Conservation (phyloP, 257 asterid species). For the Scutellaria baicalensis region DNA sequence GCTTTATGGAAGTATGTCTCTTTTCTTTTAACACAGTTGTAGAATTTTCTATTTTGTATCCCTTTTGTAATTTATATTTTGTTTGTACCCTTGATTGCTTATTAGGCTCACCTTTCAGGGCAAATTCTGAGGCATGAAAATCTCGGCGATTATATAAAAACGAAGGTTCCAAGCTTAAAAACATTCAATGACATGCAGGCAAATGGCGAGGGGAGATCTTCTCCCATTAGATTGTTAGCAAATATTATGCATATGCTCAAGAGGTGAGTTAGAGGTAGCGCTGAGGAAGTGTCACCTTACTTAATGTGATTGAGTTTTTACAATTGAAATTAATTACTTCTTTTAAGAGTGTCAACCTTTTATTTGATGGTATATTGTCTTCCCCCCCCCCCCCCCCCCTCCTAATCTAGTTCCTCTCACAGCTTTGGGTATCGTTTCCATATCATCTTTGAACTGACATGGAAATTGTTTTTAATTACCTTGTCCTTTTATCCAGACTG, state of each 20-base stretch:
- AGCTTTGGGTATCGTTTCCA: not conserved
- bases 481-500: no score
- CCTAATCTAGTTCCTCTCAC: not conserved
- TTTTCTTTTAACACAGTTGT: conserved; percentile 8
- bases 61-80: not conserved
- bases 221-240: conserved; percentile 42
- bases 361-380: not conserved
- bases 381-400: not conserved
- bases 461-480: not conserved
- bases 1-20: conserved; percentile 73
- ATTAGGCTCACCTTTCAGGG: conserved; percentile 53
- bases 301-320: not conserved
- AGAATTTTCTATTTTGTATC: not conserved
- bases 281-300: conserved; percentile 1
- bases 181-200: conserved; percentile 34
- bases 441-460: not conserved
- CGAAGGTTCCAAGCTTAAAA: conserved; percentile 77
- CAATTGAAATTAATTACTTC: not conserved
- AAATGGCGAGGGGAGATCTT: conserved; percentile 46
- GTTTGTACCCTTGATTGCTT: conserved; percentile 15
- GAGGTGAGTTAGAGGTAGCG: conserved; percentile 44
- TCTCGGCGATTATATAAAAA: conserved; percentile 59
- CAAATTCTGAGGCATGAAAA: conserved; percentile 82
- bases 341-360: not conserved
- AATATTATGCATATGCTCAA: conserved; percentile 57